A percentile compares a stretch with the other conserved stretches of the same genome.
phyloP scores from a whole-genome alignment of 768 basidiomycete species.

The Mycena filopes region DNA sequence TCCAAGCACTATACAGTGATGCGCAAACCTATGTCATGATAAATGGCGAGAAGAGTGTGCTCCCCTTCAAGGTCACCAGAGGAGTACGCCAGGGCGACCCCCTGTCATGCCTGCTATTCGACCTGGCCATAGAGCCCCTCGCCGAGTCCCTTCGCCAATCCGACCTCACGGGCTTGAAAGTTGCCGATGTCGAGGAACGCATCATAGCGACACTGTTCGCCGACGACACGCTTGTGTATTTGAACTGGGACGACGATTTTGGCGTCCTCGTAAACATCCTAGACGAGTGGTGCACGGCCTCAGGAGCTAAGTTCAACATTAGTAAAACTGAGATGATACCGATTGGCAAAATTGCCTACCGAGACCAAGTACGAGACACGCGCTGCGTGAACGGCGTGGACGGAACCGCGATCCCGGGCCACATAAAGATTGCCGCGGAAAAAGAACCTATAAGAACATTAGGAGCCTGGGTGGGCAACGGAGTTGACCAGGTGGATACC shows the following conservation, averaged over 20 bases:
- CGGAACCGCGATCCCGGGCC: no score
- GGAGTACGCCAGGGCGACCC: no score
- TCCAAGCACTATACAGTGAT: background rate
- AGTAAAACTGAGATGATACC: constrained; percentile 36
- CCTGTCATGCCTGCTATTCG: no score
- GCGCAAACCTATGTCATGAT: no score
- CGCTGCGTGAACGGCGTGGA: background rate
- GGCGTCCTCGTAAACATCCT: background rate
- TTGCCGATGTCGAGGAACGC: no score
- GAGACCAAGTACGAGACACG: background rate
- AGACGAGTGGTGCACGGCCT: constrained; percentile 19
- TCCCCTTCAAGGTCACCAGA: no score
- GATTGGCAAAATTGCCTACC: constrained; percentile 32
- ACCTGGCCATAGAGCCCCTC: background rate
- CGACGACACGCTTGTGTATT: no score
- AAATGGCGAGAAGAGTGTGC: no score
- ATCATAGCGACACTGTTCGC: no score
- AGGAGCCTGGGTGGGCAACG: background rate
- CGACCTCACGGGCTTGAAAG: no score
- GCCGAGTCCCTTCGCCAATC: no score
- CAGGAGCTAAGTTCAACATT: constrained; percentile 28
- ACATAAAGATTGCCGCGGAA: background rate
- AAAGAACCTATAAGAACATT: background rate
- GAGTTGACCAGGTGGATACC: background rate
- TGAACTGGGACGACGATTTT: background rate